These are phyloP conservation scores for Termitomyces sp. DNA, from an alignment of 768 basidiomycete genomes.

Conservation along the genomic window DNA sequence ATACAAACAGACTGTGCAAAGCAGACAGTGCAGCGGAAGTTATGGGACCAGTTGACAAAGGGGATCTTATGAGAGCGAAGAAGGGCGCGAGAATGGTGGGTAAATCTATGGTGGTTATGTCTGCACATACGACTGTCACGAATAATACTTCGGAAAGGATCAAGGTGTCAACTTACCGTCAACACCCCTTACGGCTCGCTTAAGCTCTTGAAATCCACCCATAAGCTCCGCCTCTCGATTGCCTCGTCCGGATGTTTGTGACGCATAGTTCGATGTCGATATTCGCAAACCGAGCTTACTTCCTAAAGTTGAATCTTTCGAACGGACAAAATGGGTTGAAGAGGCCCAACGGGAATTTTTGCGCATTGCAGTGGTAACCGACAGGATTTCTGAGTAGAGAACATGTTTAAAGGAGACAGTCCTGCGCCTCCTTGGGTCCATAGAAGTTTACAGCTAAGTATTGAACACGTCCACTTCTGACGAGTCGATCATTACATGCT, in stretches of 20 bases:
- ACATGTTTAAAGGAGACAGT: conserved; percentile 67
- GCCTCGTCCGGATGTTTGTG: conserved; percentile 40
- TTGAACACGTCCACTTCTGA: conserved; percentile 21
- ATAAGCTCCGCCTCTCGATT: conserved; percentile 82
- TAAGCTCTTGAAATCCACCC: conserved; percentile 83
- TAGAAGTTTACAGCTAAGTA: conserved; percentile 6
- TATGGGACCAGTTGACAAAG: conserved; percentile 93
- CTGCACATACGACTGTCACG: conserved; percentile 28
- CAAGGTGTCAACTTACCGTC: conserved; percentile 41
- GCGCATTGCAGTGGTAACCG: conserved; percentile 92
- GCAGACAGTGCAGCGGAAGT: conserved; percentile 90
- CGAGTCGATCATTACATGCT: conserved; percentile 8
- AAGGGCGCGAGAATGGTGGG: conserved; percentile 76
- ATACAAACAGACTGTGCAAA: conserved; percentile 83
- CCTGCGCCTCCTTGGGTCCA: conserved; percentile 18
- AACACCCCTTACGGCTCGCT: conserved; percentile 63
- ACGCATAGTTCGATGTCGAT: conserved; percentile 38
- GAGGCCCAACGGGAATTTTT: conserved; percentile 97
- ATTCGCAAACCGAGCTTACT: conserved; percentile 71
- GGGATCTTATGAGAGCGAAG: conserved; percentile 88
- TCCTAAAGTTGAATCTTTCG: conserved; percentile 63
- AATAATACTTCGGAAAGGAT: conserved; percentile 1
- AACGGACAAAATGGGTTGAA: conserved; percentile 52
- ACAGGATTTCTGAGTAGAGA: conserved; percentile 82
- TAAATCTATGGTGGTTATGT: conserved; percentile 52